These are phyloP conservation scores for Cladobotryum mycophilum DNA, from an alignment of 2,329 filamentous ascomycete species.

Conservation along the genomic window DNA sequence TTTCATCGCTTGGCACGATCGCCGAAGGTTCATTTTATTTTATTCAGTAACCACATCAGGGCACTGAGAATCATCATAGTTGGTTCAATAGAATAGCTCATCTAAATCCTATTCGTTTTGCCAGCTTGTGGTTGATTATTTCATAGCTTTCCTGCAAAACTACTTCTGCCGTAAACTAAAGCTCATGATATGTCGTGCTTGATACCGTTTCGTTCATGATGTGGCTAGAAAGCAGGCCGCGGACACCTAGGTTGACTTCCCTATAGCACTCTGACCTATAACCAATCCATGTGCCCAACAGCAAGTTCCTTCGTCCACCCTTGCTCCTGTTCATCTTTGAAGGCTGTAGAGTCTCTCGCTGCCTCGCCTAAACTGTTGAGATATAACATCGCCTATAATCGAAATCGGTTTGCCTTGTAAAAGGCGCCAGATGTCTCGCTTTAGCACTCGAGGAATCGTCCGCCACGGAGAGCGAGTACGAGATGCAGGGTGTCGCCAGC, in stretches of 20 bases:
- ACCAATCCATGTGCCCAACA: not conserved
- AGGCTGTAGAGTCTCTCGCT: too few species aligned
- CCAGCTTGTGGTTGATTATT: not conserved
- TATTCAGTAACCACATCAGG: constrained; percentile 1
- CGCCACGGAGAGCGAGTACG: constrained; percentile 88
- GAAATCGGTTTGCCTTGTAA: not conserved
- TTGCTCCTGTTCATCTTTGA: not conserved
- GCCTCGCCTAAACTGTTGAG: not conserved
- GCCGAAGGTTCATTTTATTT: not conserved
- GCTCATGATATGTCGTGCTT: not conserved
- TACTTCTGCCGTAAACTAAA: too few species aligned
- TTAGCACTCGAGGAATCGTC: constrained; percentile 30
- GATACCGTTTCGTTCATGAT: not conserved
- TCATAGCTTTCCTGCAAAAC: too few species aligned
- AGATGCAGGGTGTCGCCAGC: constrained; percentile 91
- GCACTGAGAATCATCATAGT: not conserved
- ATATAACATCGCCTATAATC: not conserved
- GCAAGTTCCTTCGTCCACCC: not conserved
- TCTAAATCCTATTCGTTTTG: not conserved
- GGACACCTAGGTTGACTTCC: too few species aligned
- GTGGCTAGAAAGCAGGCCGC: not conserved
- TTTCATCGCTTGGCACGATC: not conserved
- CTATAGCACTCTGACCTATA: not conserved
- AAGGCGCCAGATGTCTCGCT: not conserved
- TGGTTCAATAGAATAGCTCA: not conserved